Base-by-base conservation (phyloP, 1,139 yeast genomes). In the Geotrichum australiense region DNA sequence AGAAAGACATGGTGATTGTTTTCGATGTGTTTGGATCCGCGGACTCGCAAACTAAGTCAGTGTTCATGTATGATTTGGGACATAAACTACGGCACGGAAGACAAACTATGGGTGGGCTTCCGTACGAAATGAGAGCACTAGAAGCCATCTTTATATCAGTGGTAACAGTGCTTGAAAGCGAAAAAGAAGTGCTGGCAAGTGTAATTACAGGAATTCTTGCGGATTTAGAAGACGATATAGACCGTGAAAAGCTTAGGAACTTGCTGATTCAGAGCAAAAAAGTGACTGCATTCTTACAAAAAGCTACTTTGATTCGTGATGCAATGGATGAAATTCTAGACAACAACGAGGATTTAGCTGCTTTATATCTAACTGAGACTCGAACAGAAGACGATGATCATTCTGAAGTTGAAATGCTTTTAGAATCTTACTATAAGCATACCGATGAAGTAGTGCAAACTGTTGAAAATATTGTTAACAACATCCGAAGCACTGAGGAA, bases 361-460 rank as follows among this genome's bases (percentile, higher is more conserved):
- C 77, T 7, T 78, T 91, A 80, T 86, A 85, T 57, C 65, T 91
- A 38, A 76, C 87, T 0, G 75, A 71, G 18, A 57, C 58, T 2
- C 52, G 65, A 12, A 52, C 53, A 1, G 50, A 51, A 19, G 60
- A 56, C 2, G 95, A 84, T 55, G 66, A 65, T 38, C 68, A 65
- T 42, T 59, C 65, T n/a, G 96, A 91, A 52, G 73, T 87, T 8
- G 32, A 91, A 59, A 82, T 91, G 83, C 72, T 93, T 45, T 64
- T 93, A 30, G 99, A 93, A 58, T 78, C 96, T 0, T 93, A 93
- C 64, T 87, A 86, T 63, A 84, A 86, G 47, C 97, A 91, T 55
- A 84, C 94, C 60, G 98, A 93, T 56, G 98, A 93, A 62, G 83
- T 86, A 55, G 98, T 91, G 2, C 99, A 91, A 59, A 87, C 86